phyloP scores from a whole-genome alignment of 306 rosid genomes.

The Leucaena leucocephala region DNA sequence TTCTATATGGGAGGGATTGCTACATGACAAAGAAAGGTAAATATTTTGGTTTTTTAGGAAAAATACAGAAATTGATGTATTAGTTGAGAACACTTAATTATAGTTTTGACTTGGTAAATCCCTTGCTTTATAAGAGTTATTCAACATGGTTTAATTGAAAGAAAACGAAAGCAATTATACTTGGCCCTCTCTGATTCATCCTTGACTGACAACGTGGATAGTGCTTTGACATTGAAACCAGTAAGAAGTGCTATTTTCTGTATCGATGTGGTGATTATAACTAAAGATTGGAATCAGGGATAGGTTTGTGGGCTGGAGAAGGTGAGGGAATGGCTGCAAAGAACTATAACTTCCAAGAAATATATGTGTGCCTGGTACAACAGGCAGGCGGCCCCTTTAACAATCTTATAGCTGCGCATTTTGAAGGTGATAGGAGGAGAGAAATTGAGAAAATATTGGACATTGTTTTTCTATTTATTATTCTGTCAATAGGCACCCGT shows the following conservation, averaged over 20 bases:
- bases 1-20: conserved; percentile 88
- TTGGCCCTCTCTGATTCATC: neutral
- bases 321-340: neutral
- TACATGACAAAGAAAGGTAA: conserved; percentile 61
- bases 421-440: neutral
- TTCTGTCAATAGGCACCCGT: neutral
- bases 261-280: too few species aligned
- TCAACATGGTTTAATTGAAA: too few species aligned
- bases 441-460: neutral
- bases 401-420: neutral
- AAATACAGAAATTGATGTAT: conserved; percentile 1
- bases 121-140: neutral
- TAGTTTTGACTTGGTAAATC: neutral
- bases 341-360: neutral
- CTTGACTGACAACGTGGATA: neutral
- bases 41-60: conserved; percentile 26
- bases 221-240: neutral
- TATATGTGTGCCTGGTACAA: neutral
- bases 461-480: neutral
- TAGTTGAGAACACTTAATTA: neutral
- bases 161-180: too few species aligned
- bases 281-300: too few species aligned
- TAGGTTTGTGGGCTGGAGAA: neutral
- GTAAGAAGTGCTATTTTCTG: too few species aligned
- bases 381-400: neutral